Percentiles rank a stretch among this genome's conserved stretches.
These are phyloP conservation scores for Trypanosoma conorhini DNA, from an alignment of 208 protist species.

Conservation along the genomic window DNA sequence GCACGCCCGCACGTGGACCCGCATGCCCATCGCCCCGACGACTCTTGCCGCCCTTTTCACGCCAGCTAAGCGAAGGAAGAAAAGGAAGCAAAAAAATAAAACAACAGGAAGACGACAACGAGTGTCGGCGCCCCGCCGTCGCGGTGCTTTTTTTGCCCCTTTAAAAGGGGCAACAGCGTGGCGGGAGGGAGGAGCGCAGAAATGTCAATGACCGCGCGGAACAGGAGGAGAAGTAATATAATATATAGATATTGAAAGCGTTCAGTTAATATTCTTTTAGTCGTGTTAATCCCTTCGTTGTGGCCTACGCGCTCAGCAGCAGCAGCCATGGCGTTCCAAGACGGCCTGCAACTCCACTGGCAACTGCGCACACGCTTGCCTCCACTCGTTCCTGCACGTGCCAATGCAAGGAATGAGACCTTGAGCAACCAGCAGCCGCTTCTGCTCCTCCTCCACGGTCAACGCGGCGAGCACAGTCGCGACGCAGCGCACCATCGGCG, in stretches of 20 bases:
- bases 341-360: conserved; percentile 36
- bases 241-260: neutral
- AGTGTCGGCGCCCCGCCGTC: too few relatives aligned
- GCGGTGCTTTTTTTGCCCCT: too few relatives aligned
- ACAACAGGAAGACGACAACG: neutral
- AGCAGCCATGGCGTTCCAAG: conserved; percentile 37
- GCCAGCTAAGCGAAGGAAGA: conserved; percentile 18
- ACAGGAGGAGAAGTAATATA: too few relatives aligned
- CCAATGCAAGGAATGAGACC: conserved; percentile 37
- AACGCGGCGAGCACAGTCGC: conserved; percentile 44
- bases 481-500: conserved; percentile 38
- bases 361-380: conserved; percentile 30
- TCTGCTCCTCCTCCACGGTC: conserved; percentile 52
- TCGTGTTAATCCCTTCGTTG: neutral
- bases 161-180: too few relatives aligned
- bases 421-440: conserved; percentile 41
- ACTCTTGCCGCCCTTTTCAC: neutral
- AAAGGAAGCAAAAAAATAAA: neutral
- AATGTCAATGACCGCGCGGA: too few relatives aligned
- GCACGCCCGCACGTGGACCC: neutral
- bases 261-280: neutral
- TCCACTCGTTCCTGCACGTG: conserved; percentile 38
- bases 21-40: neutral
- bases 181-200: too few relatives aligned
- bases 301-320: conserved; percentile 6